Conservation (phyloP, 441 rosid species). For the Flueggea neowawraea region DNA sequence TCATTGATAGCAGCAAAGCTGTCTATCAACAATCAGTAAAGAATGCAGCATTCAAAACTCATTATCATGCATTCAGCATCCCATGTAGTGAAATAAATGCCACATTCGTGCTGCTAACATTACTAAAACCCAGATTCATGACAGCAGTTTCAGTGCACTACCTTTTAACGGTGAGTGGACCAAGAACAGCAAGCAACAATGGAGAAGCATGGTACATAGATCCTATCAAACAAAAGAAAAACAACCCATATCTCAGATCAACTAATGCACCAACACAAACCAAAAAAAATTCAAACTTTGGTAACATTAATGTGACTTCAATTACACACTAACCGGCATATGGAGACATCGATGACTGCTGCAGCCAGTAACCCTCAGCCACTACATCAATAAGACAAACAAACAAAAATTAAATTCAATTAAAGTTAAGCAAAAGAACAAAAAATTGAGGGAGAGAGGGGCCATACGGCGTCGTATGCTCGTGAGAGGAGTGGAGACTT, state of each 20-base stretch:
- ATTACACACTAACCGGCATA: conserved; percentile 31
- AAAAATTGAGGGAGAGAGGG: background rate
- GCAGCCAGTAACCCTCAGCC: conserved; percentile 47
- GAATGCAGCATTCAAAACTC: no score
- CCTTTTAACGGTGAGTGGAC: conserved; percentile 85
- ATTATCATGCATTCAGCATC: no score
- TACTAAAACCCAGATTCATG: background rate
- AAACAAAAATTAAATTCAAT: background rate
- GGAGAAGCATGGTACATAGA: conserved; percentile 99
- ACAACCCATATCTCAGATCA: background rate
- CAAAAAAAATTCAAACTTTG: background rate
- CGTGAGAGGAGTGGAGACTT: conserved; percentile 96
- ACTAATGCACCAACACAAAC: background rate
- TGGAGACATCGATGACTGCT: conserved; percentile 44
- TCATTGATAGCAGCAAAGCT: no score
- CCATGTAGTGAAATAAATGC: no score
- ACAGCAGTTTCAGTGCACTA: conserved; percentile 7
- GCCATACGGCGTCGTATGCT: conserved; percentile 92
- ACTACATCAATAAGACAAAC: conserved; percentile 19
- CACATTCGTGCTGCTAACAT: no score
- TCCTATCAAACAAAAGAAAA: conserved; percentile 43
- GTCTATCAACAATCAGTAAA: no score
- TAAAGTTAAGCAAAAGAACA: background rate
- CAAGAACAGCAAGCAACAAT: conserved; percentile 70
- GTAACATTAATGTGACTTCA: background rate